Base-by-base conservation (phyloP, 495 filamentous ascomycete species). In the Staphylotrichum longicolle region DNA sequence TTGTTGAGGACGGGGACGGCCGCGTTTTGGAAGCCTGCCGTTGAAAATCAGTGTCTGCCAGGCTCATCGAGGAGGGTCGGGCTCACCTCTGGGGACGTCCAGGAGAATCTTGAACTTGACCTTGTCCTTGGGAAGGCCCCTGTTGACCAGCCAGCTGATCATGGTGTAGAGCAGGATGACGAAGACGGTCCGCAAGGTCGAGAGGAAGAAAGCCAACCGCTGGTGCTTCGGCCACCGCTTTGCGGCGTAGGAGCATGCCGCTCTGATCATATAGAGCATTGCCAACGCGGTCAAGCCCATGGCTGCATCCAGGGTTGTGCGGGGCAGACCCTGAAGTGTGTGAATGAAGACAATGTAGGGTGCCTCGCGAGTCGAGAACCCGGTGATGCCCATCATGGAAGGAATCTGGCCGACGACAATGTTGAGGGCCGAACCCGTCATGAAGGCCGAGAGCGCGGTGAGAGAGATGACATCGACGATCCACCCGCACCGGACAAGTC, bases 401-500 rank as follows among this genome's bases (percentile, higher is more conserved):
- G 89, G 85, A 35, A 97, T 82, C 75, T 99, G 94, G n/a, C 94
- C 93, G 46, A 86, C 81, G 40, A 85, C 85, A 70, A 99, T 99
- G 68, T 85, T 96, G 73, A 99, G 76, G 33, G 94, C 95, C 0
- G 94, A 96, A 7, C 94, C 94, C 2, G 94, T 98, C 93, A 99
- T 98, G 83, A 96, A 98, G 4, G 94, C 92, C 8, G 89, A 91
- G 55, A 98, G 95, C 1, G 94, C 88, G 2, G 91, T 85, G 37
- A 98, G 83, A 1, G 94, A 88, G 71, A 98, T 98, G 69, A 98
- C 88, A 62, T 98, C 94, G 14, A 98, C 95, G 35, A 99, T 89
- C 83, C 92, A 96, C 15, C 94, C 94, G 39, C 87, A 81, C 10
- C 93, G 84, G 45, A 88, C 74, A 5, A 97, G 74, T 5, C 94